Percentiles rank a stretch among this genome's conserved stretches.
phyloP scores from a whole-genome alignment of 2,329 filamentous ascomycete species.

The Endocalyx cinctus region DNA sequence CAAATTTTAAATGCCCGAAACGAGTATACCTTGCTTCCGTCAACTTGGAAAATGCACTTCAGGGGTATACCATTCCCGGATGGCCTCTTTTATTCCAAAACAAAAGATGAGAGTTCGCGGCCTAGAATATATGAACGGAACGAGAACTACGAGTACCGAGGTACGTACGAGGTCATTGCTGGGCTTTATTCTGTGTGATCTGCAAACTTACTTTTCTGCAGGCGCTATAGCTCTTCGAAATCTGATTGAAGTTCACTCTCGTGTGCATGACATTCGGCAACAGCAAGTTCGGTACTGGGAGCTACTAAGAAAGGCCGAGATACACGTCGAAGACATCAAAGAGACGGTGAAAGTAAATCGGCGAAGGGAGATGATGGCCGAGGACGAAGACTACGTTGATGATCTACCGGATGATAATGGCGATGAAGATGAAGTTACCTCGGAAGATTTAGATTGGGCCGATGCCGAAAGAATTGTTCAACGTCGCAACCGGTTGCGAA shows the following conservation, averaged over 20 bases:
- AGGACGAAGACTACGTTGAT: too few species aligned
- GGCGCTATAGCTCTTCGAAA: slow-evolving; percentile 20
- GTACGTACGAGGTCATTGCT: slow-evolving; percentile 13
- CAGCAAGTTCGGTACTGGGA: slow-evolving; percentile 11
- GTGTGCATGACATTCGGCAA: slow-evolving; percentile 20
- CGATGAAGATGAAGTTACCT: too few species aligned
- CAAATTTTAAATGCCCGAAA: slow-evolving; percentile 22
- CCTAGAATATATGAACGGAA: slow-evolving; percentile 26
- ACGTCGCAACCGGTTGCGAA: too few species aligned
- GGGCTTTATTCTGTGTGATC: slow-evolving; percentile 1
- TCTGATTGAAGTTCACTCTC: slow-evolving; percentile 20
- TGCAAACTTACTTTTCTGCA: slow-evolving; percentile 7
- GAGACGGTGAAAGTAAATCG: slow-evolving; percentile 3
- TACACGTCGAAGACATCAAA: slow-evolving; percentile 2
- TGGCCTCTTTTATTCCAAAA: slow-evolving; percentile 24
- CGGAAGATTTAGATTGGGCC: too few species aligned
- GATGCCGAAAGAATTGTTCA: too few species aligned
- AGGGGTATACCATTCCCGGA: slow-evolving; percentile 25
- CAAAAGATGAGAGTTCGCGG: slow-evolving; percentile 15
- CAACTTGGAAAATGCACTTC: slow-evolving; percentile 27
- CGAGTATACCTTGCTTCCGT: slow-evolving; percentile 25
- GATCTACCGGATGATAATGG: too few species aligned
- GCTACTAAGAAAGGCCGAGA: too few species aligned
- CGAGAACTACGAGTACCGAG: slow-evolving; percentile 22
- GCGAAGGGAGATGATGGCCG: slow-evolving; percentile 6